Evolutionary conservation across 352 stramenopile species (phyloP).

Genomic region (Phytophthora fragariaefolia): DNA sequence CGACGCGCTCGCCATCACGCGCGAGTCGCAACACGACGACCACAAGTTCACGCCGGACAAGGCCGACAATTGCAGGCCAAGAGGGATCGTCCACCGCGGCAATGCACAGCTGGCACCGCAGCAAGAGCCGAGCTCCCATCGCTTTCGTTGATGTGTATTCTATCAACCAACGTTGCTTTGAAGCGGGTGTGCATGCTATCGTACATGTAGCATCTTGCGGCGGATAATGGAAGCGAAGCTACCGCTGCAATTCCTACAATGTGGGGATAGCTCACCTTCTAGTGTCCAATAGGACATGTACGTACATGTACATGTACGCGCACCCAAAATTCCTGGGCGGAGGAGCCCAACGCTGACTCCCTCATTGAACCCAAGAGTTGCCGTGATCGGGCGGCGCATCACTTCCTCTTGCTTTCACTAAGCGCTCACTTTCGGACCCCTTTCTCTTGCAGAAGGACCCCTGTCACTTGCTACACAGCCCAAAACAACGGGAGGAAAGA

Average conservation of each 20-base stretch:
- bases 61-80: background rate
- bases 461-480: background rate
- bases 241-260: no score
- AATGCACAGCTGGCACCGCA: no score
- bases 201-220: no score
- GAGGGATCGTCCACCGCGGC: background rate
- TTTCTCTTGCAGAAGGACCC: conserved; percentile 1
- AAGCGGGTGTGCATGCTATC: no score
- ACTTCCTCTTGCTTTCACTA: background rate
- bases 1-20: no score
- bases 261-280: no score
- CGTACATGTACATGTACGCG: no score
- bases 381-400: background rate
- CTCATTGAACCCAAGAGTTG: conserved; percentile 8
- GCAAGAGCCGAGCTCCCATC: background rate
- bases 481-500: conserved; percentile 15
- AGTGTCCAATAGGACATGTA: no score
- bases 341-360: conserved; percentile 16
- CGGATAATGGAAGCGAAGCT: no score
- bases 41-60: background rate
- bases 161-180: no score
- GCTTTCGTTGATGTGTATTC: no score
- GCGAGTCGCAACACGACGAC: background rate
- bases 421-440: conserved; percentile 20
- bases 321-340: conserved; percentile 15